Base-by-base conservation (phyloP, 305 asterid genomes). In the Striga hermonthica region DNA sequence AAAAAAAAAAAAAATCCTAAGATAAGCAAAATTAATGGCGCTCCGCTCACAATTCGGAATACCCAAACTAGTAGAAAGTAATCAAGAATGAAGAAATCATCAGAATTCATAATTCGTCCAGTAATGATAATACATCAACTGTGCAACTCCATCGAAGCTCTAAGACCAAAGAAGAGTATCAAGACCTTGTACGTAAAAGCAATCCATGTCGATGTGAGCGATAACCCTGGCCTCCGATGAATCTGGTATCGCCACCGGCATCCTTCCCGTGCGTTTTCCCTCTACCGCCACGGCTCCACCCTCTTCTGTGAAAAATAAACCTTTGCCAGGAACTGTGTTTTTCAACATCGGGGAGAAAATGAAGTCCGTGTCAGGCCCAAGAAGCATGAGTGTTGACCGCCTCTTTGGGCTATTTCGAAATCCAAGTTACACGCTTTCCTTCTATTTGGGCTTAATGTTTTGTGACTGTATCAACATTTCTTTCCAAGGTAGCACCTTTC, bases 111-210 rank as follows among this genome's bases (percentile, higher is more conserved):
- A 61, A 9, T 48, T 16, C 38, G 1, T 0, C 14, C 22, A 40
- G 55, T 37, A 16, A 4, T 41, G 13, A 28, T 40, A 9, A 6
- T 39, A 67, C 60, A 50, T 36, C 8, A 4, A 8, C n/a, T 7
- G 6, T 1, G 56, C 10, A 53, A 62, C 53, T 15, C 53, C 52
- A 37, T 6, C 62, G 6, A 50, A 6, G 13, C 3, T 35, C 2
- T 6, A 7, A 38, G 5, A 31, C 11, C 35, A 16, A 34, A 11
- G 37, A 9, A 12, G 68, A 59, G 16, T 6, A n/a, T 35, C 11
- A 65, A 39, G 4, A 90, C 98, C 98, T 87, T 92, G 98, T 63
- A 92, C 98, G 68, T 92, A 92, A 79, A 92, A 92, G 80, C 97
- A 89, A 70, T 92, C 96, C 96, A 89, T 85, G 73, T 89, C 98